phyloP scores from a whole-genome alignment of 1,284 basidiomycete species.

The Sporisorium reilianum region DNA sequence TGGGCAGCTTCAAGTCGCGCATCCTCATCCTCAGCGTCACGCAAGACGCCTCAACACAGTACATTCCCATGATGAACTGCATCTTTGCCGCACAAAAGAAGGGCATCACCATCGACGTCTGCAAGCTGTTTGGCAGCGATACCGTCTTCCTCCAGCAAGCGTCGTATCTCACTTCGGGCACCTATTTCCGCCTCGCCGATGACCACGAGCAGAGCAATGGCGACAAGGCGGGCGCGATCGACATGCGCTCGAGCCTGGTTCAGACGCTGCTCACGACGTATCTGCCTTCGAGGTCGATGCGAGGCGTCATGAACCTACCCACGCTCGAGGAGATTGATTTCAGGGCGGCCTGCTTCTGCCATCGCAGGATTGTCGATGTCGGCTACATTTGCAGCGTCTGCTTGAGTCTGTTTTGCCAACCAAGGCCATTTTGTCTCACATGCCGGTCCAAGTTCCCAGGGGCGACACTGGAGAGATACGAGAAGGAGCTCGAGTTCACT shows the following conservation, averaged over 20 bases:
- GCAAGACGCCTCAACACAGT: constrained; percentile 84
- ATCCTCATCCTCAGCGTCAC: constrained; percentile 93
- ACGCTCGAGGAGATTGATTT: constrained; percentile 96
- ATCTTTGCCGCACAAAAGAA: constrained; percentile 98
- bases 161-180: constrained; percentile 91
- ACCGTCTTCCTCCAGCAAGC: constrained; percentile 98
- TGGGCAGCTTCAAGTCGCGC: constrained; percentile 70
- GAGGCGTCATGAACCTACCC: constrained; percentile 83
- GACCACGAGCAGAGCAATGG: constrained; percentile 83
- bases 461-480: constrained; percentile 32
- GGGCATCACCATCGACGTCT: constrained; percentile 95
- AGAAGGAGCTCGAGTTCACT: constrained; percentile 32
- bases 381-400: constrained; percentile 85
- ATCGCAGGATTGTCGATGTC: constrained; percentile 94
- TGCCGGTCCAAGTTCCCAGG: constrained; percentile 47
- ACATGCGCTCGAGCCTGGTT: constrained; percentile 51
- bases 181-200: constrained; percentile 86
- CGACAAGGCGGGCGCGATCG: constrained; percentile 12
- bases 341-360: constrained; percentile 97
- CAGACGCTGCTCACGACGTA: constrained; percentile 62
- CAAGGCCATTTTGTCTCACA: constrained; percentile 42
- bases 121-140: constrained; percentile 89
- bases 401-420: constrained; percentile 57
- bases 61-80: constrained; percentile 98
- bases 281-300: constrained; percentile 73